Percentiles rank a stretch among this genome's conserved stretches.
These are phyloP conservation scores for Paraconiothyrium brasiliense DNA, from an alignment of 2,329 filamentous ascomycete species.

Conservation along the genomic window DNA sequence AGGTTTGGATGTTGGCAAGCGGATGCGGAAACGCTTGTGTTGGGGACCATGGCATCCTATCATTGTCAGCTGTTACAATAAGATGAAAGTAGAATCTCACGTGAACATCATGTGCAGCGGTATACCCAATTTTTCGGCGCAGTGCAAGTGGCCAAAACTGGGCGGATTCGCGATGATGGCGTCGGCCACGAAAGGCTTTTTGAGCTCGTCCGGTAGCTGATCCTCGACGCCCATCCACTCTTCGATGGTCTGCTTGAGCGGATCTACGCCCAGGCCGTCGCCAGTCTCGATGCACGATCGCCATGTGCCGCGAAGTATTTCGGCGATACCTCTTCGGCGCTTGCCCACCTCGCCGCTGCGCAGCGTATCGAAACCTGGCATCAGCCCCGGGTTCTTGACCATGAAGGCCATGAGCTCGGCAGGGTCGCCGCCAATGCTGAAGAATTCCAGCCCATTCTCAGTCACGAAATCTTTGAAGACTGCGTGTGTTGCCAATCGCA, in stretches of 20 bases:
- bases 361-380: slow-evolving; percentile 82
- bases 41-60: slow-evolving; percentile 85
- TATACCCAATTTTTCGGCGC: slow-evolving; percentile 78
- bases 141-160: slow-evolving; percentile 78
- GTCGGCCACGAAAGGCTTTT: slow-evolving; percentile 80
- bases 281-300: slow-evolving; percentile 83
- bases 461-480: slow-evolving; percentile 60
- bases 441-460: slow-evolving; percentile 61
- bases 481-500: slow-evolving; percentile 60
- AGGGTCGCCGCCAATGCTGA: slow-evolving; percentile 61
- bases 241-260: slow-evolving; percentile 64
- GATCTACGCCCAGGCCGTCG: slow-evolving; percentile 65
- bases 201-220: slow-evolving; percentile 48
- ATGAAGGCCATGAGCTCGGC: slow-evolving; percentile 75
- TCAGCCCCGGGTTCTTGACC: slow-evolving; percentile 87
- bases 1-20: slow-evolving; percentile 80
- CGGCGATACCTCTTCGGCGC: slow-evolving; percentile 76
- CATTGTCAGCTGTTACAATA: slow-evolving; percentile 2
- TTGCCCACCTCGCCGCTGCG: slow-evolving; percentile 80
- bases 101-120: slow-evolving; percentile 91
- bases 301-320: slow-evolving; percentile 88
- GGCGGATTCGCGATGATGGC: slow-evolving; percentile 82
- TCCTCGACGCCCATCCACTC: slow-evolving; percentile 55
- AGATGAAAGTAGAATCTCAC: slow-evolving; percentile 52
- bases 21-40: slow-evolving; percentile 88